Base-by-base conservation (phyloP, 768 basidiomycete species). In the Tylopilus plumbeoviolaceoides region DNA sequence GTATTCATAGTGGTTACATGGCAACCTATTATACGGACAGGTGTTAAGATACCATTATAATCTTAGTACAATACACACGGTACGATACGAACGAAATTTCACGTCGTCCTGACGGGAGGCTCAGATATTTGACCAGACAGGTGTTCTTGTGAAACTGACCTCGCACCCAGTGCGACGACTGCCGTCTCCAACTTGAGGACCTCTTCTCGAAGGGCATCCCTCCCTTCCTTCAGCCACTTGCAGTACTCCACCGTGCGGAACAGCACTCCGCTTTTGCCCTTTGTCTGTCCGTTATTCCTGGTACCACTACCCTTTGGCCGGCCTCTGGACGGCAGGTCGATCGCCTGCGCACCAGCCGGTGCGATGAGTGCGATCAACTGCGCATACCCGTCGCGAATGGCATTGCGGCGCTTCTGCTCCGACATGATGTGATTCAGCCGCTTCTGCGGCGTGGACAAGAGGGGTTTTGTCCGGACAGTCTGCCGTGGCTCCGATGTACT, bases 341-440 rank as follows among this genome's bases (percentile, higher is more conserved):
- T 81, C 0, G 79, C 77, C 46, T 85, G 81, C 2, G 83, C 76
- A 5, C 88, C 89, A 5, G 83, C 85, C n/a, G 90, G 88, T 0
- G 89, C 83, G 49, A 95, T 83, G 21, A 95, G 74, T 0, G 84
- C 72, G 30, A 91, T 92, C 39, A 95, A 73, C 64, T 92, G 89
- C 1, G 89, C 84, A 70, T 94, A 95, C 38, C 91, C 91, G 56
- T 90, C 86, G 39, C 90, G 84, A 59, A 95, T 95, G 47, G 89
- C 89, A 63, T 95, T 95, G 10, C 93, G 83, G 8, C 93, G 88
- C 63, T 91, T 91, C 71, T 95, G 92, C 67, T 95, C 93, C 7
- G 90, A 92, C 81, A 91, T 85, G 75, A 95, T 94, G 73, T 95
- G 91, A 66, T 94, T 93, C 15, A 91, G 80, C 12, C 91, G 81